Evolutionary conservation across 2,329 filamentous ascomycete species (phyloP).

Genomic region (Penicillium corylophilum): DNA sequence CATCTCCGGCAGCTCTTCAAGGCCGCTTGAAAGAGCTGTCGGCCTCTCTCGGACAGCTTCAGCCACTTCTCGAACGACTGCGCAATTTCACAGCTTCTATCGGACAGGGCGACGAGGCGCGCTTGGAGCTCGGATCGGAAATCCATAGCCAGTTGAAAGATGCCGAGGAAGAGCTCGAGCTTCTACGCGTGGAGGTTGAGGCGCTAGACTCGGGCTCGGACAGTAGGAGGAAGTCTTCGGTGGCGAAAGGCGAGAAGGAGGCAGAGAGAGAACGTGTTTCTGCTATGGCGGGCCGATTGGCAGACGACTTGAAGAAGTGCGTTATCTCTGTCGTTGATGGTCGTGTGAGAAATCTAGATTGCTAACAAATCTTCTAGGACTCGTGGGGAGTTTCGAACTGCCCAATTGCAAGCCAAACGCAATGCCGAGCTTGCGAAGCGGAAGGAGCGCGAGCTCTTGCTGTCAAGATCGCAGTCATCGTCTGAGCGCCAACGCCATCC

Average conservation of each 20-base stretch:
- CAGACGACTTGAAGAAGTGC: slow-evolving; percentile 71
- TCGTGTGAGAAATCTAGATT: neutral
- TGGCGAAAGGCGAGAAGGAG: slow-evolving; percentile 53
- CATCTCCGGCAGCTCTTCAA: slow-evolving; percentile 41
- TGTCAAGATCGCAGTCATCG: slow-evolving; percentile 52
- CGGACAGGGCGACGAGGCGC: slow-evolving; percentile 62
- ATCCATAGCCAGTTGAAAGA: slow-evolving; percentile 76
- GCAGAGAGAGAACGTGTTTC: slow-evolving; percentile 65
- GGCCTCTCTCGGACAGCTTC: slow-evolving; percentile 53
- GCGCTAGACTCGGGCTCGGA: slow-evolving; percentile 58
- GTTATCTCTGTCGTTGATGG: slow-evolving; percentile 9
- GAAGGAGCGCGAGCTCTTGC: slow-evolving; percentile 73
- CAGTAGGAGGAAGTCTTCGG: slow-evolving; percentile 29
- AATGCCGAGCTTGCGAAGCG: slow-evolving; percentile 71
- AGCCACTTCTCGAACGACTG: slow-evolving; percentile 57
- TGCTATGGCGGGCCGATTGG: slow-evolving; percentile 65
- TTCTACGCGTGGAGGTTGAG: slow-evolving; percentile 73
- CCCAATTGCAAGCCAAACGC: slow-evolving; percentile 75
- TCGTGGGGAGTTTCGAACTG: slow-evolving; percentile 72
- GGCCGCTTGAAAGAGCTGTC: slow-evolving; percentile 54
- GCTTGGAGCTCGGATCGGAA: slow-evolving; percentile 73
- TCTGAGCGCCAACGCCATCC: slow-evolving; percentile 30
- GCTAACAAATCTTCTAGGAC: slow-evolving; percentile 42
- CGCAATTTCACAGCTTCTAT: slow-evolving; percentile 62
- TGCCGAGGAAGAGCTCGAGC: slow-evolving; percentile 78